These are phyloP conservation scores for Herpetomonas tarakana DNA, from an alignment of 208 protist species.

Conservation along the genomic window DNA sequence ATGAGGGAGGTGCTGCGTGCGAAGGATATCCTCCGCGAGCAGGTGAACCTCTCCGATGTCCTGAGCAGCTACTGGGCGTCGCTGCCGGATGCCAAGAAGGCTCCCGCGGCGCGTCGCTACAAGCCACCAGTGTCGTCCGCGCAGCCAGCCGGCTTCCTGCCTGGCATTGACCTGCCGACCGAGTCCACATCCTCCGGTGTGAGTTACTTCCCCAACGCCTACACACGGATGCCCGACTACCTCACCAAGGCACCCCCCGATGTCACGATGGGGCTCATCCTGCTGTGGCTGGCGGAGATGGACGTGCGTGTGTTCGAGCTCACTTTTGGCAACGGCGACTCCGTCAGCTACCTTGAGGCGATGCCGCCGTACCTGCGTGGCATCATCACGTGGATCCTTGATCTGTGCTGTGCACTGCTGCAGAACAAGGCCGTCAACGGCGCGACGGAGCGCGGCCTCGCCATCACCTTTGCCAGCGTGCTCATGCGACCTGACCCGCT, in stretches of 20 bases:
- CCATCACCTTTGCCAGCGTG: constrained; percentile 73
- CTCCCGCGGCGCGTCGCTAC: constrained; percentile 22
- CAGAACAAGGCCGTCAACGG: constrained; percentile 60
- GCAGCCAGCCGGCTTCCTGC: constrained; percentile 67
- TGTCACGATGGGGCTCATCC: constrained; percentile 62
- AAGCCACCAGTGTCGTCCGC: constrained; percentile 46
- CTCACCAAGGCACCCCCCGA: constrained; percentile 65
- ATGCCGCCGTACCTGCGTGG: constrained; percentile 63
- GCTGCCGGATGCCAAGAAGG: constrained; percentile 35
- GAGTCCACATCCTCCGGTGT: constrained; percentile 24
- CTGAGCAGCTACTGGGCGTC: constrained; percentile 62
- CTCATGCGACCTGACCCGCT: constrained; percentile 34
- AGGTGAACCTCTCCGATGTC: constrained; percentile 47
- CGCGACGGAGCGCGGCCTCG: constrained; percentile 51
- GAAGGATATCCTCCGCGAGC: constrained; percentile 46
- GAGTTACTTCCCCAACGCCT: constrained; percentile 61
- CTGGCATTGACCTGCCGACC: constrained; percentile 56
- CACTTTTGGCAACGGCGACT: constrained; percentile 56
- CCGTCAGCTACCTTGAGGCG: constrained; percentile 70
- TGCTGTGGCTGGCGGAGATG: constrained; percentile 73
- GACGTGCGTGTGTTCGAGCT: constrained; percentile 63
- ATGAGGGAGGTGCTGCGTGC: constrained; percentile 63
- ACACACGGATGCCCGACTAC: constrained; percentile 52
- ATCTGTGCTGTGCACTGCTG: constrained; percentile 69
- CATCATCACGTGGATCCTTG: constrained; percentile 67